Base-by-base conservation (phyloP, 192 early-diverging fungal genomes). In the Linnemannia elongata region DNA sequence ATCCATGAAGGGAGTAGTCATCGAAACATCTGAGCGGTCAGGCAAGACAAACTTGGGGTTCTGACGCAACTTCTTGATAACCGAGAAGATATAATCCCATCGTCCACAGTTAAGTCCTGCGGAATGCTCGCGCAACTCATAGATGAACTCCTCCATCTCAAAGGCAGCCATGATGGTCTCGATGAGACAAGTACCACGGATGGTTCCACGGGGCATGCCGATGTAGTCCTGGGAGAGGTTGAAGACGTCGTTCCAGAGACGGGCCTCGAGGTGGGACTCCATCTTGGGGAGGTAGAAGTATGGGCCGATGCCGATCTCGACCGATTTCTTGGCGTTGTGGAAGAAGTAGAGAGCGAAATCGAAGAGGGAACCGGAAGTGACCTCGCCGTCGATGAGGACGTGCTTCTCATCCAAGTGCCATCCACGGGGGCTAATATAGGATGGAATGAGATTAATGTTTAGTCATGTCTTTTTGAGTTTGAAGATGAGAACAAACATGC, bases 141-240 rank as follows among this genome's bases (percentile, higher is more conserved):
- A 99, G 90, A 99, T 99, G 87, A 99, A 98, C 91, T 99, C 98
- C 82, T 99, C 98, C 98, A 99, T 99, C 91, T 99, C 97, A 89
- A 96, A 99, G 45, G 97, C 94, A 9, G 96, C 98, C 68, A 97
- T 90, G 88, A 99, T 98, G 74, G 98, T 99, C 90, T 99, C 98
- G 82, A 99, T 99, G 83, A 99, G 91, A 44, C 97, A 97, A 27
- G 98, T 99, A 55, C 93, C 97, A 87, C 98, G 97, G 87, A 99
- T 98, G 78, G 97, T 98, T 30, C 98, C 98, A 76, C 97, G 96
- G 41, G 97, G 96, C 55, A 99, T 90, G 74, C 90, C 92, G 73
- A 98, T 83, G 89, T 94, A 92, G 90, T 99, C 98, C 90, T 99
- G 98, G 35, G 97, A 90, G 27, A 96, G 89, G 91, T 98, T 98